Evolutionary conservation across 1,139 yeast species (phyloP).

Genomic region (Pneumocystis oryctolagi): DNA sequence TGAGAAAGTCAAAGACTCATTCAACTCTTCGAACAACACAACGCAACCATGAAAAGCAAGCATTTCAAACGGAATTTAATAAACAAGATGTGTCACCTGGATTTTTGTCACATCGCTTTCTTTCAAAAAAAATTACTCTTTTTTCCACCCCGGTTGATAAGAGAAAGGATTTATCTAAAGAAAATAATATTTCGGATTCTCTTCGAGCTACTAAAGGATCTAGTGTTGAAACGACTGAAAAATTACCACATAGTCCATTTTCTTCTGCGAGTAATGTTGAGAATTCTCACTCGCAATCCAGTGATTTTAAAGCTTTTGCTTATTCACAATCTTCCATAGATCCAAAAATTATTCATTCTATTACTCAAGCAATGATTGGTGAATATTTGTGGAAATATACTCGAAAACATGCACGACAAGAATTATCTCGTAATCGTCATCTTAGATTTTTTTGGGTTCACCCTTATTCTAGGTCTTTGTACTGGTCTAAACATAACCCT

Average conservation of each 20-base stretch:
- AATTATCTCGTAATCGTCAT: slow-evolving; percentile 63
- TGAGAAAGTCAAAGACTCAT: not conserved
- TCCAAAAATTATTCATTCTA: slow-evolving; percentile 53
- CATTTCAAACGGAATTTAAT: not conserved
- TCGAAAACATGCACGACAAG: slow-evolving; percentile 26
- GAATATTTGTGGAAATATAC: slow-evolving; percentile 79
- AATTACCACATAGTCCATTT: slow-evolving; percentile 6
- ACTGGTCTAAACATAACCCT: slow-evolving; percentile 81
- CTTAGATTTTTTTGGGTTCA: slow-evolving; percentile 94
- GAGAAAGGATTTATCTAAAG: not conserved
- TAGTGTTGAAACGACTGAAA: not conserved
- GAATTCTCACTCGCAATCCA: not conserved
- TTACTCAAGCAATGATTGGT: slow-evolving; percentile 87
- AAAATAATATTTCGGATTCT: not conserved
- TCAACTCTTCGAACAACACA: not conserved
- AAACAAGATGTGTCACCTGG: not conserved
- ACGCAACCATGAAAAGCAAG: not conserved
- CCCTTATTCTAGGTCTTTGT: slow-evolving; percentile 78
- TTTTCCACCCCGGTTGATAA: not conserved
- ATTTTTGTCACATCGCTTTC: not conserved
- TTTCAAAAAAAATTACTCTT: not conserved
- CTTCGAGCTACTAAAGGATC: not conserved
- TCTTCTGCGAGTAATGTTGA: slow-evolving; percentile 4
- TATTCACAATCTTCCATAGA: slow-evolving; percentile 2
- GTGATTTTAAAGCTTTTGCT: not conserved